Evolutionary conservation across 2,329 filamentous ascomycete genomes (phyloP).

Genomic region (Pseudofabraea citricarpa): DNA sequence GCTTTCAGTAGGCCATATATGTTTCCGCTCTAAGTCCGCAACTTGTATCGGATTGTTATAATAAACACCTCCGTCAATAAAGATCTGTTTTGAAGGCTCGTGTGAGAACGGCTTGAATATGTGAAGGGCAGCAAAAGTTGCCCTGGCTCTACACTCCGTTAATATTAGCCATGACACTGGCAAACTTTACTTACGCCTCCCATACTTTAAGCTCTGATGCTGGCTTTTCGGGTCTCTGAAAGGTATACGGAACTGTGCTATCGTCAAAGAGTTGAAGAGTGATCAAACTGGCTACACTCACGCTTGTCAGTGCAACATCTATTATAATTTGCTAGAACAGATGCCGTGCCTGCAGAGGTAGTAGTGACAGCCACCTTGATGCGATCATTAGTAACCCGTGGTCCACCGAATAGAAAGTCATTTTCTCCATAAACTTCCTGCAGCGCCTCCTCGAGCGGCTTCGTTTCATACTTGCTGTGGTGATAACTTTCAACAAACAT

Average conservation of each 20-base stretch:
- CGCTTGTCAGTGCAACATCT: conserved; percentile 13
- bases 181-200: conserved; percentile 35
- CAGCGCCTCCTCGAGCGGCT: conserved; percentile 31
- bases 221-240: conserved; percentile 33
- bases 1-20: conserved; percentile 25
- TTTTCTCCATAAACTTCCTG: conserved; percentile 28
- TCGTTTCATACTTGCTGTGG: conserved; percentile 28
- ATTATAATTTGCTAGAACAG: conserved; percentile 41
- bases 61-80: conserved; percentile 43
- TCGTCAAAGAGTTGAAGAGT: conserved; percentile 6
- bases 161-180: not conserved
- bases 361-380: conserved; percentile 38
- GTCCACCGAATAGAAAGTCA: conserved; percentile 32
- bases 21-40: conserved; percentile 41
- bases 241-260: conserved; percentile 27
- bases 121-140: conserved; percentile 43
- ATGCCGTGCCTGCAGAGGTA: conserved; percentile 32
- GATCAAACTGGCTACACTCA: not conserved
- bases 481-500: conserved; percentile 23
- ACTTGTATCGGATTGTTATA: conserved; percentile 46
- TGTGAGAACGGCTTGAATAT: conserved; percentile 49
- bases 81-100: conserved; percentile 38
- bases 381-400: conserved; percentile 12
- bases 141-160: conserved; percentile 33
- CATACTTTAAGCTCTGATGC: conserved; percentile 40